These are phyloP conservation scores for Colletotrichum noveboracense DNA, from an alignment of 2,329 filamentous ascomycete genomes.

Conservation along the genomic window DNA sequence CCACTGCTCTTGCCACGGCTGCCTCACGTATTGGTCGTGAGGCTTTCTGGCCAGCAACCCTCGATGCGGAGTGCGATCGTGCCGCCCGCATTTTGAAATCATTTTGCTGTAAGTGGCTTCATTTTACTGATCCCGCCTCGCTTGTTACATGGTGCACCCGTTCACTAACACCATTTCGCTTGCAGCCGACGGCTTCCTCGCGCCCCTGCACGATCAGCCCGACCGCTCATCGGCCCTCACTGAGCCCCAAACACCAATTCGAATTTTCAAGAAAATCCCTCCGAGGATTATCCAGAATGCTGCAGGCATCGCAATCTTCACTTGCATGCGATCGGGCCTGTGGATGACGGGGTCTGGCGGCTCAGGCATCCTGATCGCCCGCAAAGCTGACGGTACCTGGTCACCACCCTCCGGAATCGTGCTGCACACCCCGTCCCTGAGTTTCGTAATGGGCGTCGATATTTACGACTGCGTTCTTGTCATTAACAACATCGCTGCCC, in stretches of 20 bases:
- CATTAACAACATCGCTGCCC: constrained; percentile 83
- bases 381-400: constrained; percentile 87
- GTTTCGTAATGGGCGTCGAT: constrained; percentile 90
- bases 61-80: constrained; percentile 92
- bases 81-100: constrained; percentile 87
- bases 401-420: constrained; percentile 90
- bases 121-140: background rate
- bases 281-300: constrained; percentile 85
- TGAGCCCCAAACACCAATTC: constrained; percentile 55
- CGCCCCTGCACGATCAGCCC: constrained; percentile 42
- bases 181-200: constrained; percentile 62
- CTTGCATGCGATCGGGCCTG: constrained; percentile 90
- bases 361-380: constrained; percentile 83
- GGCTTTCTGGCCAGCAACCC: constrained; percentile 82
- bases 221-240: constrained; percentile 27
- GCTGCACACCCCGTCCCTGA: constrained; percentile 86
- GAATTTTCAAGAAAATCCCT: constrained; percentile 80
- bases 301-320: constrained; percentile 91
- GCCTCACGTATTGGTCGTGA: constrained; percentile 72
- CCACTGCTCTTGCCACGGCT: constrained; percentile 54
- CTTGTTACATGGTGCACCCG: background rate
- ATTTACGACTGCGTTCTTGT: constrained; percentile 96
- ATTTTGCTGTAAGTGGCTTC: constrained; percentile 74
- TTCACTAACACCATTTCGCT: constrained; percentile 17
- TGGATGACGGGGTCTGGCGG: constrained; percentile 93